Evolutionary conservation across 1,139 yeast species (phyloP), one percentile per base, ranked within the genome.

Genomic region (Hanseniaspora uvarum): DNA sequence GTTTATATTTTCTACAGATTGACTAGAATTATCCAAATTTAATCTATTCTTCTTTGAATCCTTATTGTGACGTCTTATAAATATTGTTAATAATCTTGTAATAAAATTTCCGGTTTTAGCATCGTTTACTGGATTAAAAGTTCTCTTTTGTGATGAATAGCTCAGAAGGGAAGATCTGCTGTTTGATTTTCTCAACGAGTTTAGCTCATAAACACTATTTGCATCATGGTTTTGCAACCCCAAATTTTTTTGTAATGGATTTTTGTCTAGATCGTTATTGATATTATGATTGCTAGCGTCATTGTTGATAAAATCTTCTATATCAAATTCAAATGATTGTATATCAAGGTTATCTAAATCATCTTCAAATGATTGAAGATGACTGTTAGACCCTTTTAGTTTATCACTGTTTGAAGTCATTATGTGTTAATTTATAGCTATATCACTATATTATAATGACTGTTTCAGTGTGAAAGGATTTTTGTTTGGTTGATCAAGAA

Each of bases 1-100:
- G 2, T 56, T 56, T 59, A 63, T 63, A 52, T 52, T 34, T 37
- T 57, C 60, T 33, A 60, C 62, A 47, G 63, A 55, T 3, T 62
- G 63, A 14, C 60, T 62, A 28, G 53, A 57, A 45, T 48, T 58
- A 31, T 58, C 59, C 37, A 57, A 52, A 28, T 53, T 54, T 4
- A 46, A 11, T 10, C 43, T 26, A 28, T 52, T 40, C n/a, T 37
- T 52, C 30, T 49, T 46, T 11, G 44, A 55, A 31, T 54, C 43
- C 58, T 54, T 59, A 58, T 48, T 59, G 43, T 60, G 46, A 4
- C 37, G 14, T 10, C 23, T 43, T 3, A 44, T 19, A 21, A 50
- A 37, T n/a, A 26, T 10, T 23, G 36, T 41, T 5, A 49, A 18
- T 4, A 49, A 10, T 41, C 31, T 41, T 19, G 38, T 44, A 16